Percentiles rank a stretch among this genome's conserved stretches.
Evolutionary conservation across 495 filamentous ascomycete species (phyloP).

Genomic region (Aspergillus nidulans): DNA sequence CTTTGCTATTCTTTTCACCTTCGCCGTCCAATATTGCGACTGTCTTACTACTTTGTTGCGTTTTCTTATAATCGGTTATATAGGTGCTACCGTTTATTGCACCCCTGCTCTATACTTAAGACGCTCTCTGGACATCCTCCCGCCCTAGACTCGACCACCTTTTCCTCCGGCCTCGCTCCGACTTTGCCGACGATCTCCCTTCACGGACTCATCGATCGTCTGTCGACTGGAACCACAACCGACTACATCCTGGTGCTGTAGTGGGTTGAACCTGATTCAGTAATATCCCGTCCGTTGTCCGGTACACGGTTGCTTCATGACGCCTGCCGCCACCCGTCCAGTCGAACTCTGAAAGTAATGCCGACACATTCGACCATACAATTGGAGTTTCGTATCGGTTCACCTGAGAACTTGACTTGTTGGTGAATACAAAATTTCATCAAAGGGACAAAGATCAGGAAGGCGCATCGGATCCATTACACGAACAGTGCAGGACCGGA

Average conservation of each 20-base stretch:
- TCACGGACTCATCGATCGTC: conserved; percentile 3
- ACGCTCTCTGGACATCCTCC: conserved; percentile 11
- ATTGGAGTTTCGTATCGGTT: conserved; percentile 29
- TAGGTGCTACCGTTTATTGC: conserved; percentile 7
- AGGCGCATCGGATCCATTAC: not conserved
- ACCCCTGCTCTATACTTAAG: conserved; percentile 14
- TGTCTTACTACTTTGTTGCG: not conserved
- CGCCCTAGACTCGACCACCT: conserved; percentile 6
- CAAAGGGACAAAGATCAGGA: conserved; percentile 9
- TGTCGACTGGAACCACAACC: conserved; percentile 5
- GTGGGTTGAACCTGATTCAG: conserved; percentile 26
- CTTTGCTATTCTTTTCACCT: conserved; percentile 6
- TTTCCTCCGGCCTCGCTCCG: conserved; percentile 10
- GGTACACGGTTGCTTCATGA: conserved; percentile 29
- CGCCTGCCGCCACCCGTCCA: conserved; percentile 14
- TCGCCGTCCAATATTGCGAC: conserved; percentile 7
- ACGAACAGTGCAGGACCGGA: not conserved
- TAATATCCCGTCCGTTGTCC: conserved; percentile 26
- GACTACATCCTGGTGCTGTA: conserved; percentile 35
- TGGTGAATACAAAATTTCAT: conserved; percentile 14
- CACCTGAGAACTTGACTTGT: conserved; percentile 21
- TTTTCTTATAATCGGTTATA: conserved; percentile 7
- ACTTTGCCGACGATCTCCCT: conserved; percentile 4
- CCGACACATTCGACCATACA: conserved; percentile 29
- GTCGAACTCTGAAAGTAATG: conserved; percentile 33